These are phyloP conservation scores for Cymbidium sinense DNA, from an alignment of 106 monocot genomes.

Conservation along the genomic window DNA sequence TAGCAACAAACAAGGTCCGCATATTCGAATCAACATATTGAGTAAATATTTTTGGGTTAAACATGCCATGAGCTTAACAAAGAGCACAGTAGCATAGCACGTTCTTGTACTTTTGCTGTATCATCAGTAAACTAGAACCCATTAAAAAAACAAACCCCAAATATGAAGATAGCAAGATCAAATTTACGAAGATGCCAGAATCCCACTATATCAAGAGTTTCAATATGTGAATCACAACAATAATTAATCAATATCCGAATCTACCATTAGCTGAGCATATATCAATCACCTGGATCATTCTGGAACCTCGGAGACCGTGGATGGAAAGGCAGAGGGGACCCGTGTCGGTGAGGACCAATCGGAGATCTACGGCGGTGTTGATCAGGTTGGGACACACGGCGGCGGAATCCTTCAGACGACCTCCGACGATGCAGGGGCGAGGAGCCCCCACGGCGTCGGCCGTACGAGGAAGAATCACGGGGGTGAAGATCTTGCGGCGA, in stretches of 20 bases:
- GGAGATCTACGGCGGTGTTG: slow-evolving; percentile 11
- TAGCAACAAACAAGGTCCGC: neutral
- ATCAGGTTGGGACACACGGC: neutral
- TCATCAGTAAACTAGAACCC: neutral
- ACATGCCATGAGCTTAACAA: no score
- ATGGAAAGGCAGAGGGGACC: slow-evolving; percentile 14
- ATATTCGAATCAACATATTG: neutral
- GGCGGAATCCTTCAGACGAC: slow-evolving; percentile 9
- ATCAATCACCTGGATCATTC: slow-evolving; percentile 13
- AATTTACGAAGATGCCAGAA: neutral
- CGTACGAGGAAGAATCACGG: slow-evolving; percentile 2
- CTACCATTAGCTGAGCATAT: neutral
- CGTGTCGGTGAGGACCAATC: slow-evolving; percentile 6
- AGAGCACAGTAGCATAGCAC: neutral
- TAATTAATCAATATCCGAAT: neutral
- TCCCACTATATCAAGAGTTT: neutral
- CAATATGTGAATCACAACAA: neutral
- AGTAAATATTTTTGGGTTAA: neutral
- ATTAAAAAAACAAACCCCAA: neutral
- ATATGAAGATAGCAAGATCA: neutral
- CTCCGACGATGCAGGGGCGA: neutral
- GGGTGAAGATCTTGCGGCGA: slow-evolving; percentile 7
- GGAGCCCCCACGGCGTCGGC: slow-evolving; percentile 14
- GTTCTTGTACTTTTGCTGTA: neutral
- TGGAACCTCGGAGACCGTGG: slow-evolving; percentile 18